phyloP scores from a whole-genome alignment of 306 rosid species.

The Luffa acutangula region DNA sequence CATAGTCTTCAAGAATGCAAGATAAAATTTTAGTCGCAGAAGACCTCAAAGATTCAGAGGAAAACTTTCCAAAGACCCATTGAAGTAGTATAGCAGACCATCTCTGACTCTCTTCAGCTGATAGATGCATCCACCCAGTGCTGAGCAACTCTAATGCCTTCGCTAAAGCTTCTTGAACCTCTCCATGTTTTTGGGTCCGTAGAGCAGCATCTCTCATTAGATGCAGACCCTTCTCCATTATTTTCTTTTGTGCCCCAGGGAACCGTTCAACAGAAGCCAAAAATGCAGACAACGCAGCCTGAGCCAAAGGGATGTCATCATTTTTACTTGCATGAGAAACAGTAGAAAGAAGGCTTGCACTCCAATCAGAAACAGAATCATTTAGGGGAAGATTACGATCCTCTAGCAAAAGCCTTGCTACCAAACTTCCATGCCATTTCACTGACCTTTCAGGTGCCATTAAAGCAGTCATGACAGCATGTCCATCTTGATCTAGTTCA shows the following conservation, averaged over 20 bases:
- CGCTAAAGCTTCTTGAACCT: slow-evolving; percentile 74
- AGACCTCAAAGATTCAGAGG: slow-evolving; percentile 49
- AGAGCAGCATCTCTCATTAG: slow-evolving; percentile 71
- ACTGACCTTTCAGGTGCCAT: slow-evolving; percentile 96
- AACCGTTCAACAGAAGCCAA: slow-evolving; percentile 75
- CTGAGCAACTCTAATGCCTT: slow-evolving; percentile 69
- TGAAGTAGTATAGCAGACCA: slow-evolving; percentile 85
- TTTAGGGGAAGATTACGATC: slow-evolving; percentile 54
- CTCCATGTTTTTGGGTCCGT: slow-evolving; percentile 48
- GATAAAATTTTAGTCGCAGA: slow-evolving; percentile 76
- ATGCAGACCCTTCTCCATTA: slow-evolving; percentile 87
- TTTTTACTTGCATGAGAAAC: slow-evolving; percentile 69
- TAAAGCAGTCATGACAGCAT: slow-evolving; percentile 80
- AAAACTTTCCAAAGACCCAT: slow-evolving; percentile 67
- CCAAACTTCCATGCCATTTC: slow-evolving; percentile 94
- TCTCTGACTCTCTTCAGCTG: slow-evolving; percentile 80
- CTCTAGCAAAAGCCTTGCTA: slow-evolving; percentile 63
- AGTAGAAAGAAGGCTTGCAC: slow-evolving; percentile 82
- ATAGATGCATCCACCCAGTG: slow-evolving; percentile 51
- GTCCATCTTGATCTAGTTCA: slow-evolving; percentile 82
- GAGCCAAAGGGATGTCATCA: slow-evolving; percentile 74
- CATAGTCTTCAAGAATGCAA: slow-evolving; percentile 62
- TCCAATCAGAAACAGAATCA: slow-evolving; percentile 88
- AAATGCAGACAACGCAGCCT: slow-evolving; percentile 72
- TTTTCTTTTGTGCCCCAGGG: slow-evolving; percentile 44